These are phyloP conservation scores for Alternaria incomplexa DNA, from an alignment of 2,329 filamentous ascomycete species.

Conservation along the genomic window DNA sequence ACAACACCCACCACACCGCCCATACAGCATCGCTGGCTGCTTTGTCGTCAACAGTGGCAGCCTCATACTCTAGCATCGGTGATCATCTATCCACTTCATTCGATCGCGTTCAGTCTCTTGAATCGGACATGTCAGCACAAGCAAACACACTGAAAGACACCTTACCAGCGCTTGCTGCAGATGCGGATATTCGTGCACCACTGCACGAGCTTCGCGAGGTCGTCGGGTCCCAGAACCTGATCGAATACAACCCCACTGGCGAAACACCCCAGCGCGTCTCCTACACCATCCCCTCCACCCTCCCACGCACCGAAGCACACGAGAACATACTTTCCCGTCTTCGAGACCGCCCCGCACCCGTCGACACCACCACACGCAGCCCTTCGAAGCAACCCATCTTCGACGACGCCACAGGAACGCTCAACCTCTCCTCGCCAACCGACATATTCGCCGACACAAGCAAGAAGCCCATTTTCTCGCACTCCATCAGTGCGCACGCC, in stretches of 20 bases:
- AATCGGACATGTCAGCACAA: slow-evolving; percentile 69
- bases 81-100: slow-evolving; percentile 73
- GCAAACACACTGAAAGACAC: slow-evolving; percentile 64
- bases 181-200: slow-evolving; percentile 68
- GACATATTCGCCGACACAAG: slow-evolving; percentile 33
- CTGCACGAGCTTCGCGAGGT: slow-evolving; percentile 73
- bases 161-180: slow-evolving; percentile 64
- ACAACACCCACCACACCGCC: slow-evolving; percentile 74
- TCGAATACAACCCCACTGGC: slow-evolving; percentile 85
- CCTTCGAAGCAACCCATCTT: slow-evolving; percentile 61
- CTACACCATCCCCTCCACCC: slow-evolving; percentile 79
- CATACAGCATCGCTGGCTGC: slow-evolving; percentile 70
- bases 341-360: slow-evolving; percentile 44
- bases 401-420: slow-evolving; percentile 55
- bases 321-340: slow-evolving; percentile 61
- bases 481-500: slow-evolving; percentile 35
- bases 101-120: slow-evolving; percentile 71
- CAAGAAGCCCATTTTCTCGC: slow-evolving; percentile 31
- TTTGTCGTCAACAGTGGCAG: slow-evolving; percentile 71
- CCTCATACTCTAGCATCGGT: slow-evolving; percentile 74
- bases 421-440: slow-evolving; percentile 35
- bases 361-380: slow-evolving; percentile 39
- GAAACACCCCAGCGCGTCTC: slow-evolving; percentile 80
- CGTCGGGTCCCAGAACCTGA: slow-evolving; percentile 68
- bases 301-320: slow-evolving; percentile 77